A percentile compares a stretch with the other conserved stretches of the same genome.
These are phyloP conservation scores for Glomus cerebriforme DNA, from an alignment of 192 early-diverging fungal genomes.

Conservation along the genomic window DNA sequence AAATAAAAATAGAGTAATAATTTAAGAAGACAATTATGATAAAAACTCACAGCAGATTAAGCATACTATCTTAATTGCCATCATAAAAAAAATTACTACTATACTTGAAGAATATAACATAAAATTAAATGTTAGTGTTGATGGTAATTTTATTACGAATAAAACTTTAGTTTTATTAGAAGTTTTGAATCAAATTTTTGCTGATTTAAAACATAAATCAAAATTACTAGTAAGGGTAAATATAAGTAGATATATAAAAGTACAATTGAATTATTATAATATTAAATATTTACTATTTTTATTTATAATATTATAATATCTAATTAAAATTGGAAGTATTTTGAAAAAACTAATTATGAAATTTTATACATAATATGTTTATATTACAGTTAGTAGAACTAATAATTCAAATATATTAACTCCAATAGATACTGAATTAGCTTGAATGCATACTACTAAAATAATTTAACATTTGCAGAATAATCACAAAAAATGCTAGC, in stretches of 20 bases:
- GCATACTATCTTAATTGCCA: neutral
- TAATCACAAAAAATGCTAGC: neutral
- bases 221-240: neutral
- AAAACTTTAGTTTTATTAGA: slow-evolving; percentile 1
- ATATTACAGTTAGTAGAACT: neutral
- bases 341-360: neutral
- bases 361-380: slow-evolving; percentile 5
- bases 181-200: slow-evolving; percentile 4
- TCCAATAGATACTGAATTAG: neutral
- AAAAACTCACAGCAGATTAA: neutral
- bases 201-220: neutral
- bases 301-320: neutral
- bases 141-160: neutral
- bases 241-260: neutral
- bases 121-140: slow-evolving; percentile 17
- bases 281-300: neutral
- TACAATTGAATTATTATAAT: neutral
- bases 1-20: neutral
- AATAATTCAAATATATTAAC: neutral
- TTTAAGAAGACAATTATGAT: slow-evolving; percentile 17
- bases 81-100: neutral
- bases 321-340: neutral
- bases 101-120: neutral
- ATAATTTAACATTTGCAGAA: neutral
- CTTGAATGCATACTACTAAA: neutral